Evolutionary conservation across 306 rosid genomes (phyloP), one percentile per base, ranked within the genome.

Genomic region (Lupinus albus): DNA sequence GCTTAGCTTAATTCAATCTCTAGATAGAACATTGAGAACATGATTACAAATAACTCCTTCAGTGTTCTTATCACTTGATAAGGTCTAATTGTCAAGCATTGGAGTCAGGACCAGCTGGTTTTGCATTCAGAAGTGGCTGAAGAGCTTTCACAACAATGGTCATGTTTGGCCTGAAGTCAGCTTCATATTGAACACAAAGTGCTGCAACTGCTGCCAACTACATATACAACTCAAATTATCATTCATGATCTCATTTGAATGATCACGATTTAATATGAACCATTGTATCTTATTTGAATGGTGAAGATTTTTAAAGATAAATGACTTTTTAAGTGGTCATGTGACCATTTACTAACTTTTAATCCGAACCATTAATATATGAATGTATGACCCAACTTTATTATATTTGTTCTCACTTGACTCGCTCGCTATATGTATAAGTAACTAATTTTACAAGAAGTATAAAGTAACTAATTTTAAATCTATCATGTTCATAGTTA

Each of bases 201-300:
- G 98, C 98, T 77, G 98, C 97, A 32, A 93, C 98, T 14, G 98
- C 98, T 62, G 98, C 98, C 86, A 93, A 86, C 98, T 93, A 81
- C 70, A 70, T 71, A 60, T 56, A 58, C 48, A 76, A 21, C 50
- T 54, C 52, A 70, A 82, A 64, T 71, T 15, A 54, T 57, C 25
- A 72, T 7, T 63, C 57, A 64, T 30, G 16, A 5, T 11, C 58
- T 25, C 30, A n/a, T n/a, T n/a, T n/a, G n/a, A n/a, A n/a, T n/a
- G n/a, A n/a, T n/a, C n/a, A n/a, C n/a, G n/a, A n/a, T n/a, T n/a
- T n/a, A n/a, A n/a, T n/a, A n/a, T n/a, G n/a, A n/a, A n/a, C n/a
- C n/a, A n/a, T n/a, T n/a, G n/a, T n/a, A n/a, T n/a, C n/a, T n/a
- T n/a, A n/a, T n/a, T n/a, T n/a, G n/a, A n/a, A n/a, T n/a, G n/a